Evolutionary conservation across 2,329 filamentous ascomycete genomes (phyloP), one percentile per base, ranked within the genome.

Genomic region (Didymella exigua): DNA sequence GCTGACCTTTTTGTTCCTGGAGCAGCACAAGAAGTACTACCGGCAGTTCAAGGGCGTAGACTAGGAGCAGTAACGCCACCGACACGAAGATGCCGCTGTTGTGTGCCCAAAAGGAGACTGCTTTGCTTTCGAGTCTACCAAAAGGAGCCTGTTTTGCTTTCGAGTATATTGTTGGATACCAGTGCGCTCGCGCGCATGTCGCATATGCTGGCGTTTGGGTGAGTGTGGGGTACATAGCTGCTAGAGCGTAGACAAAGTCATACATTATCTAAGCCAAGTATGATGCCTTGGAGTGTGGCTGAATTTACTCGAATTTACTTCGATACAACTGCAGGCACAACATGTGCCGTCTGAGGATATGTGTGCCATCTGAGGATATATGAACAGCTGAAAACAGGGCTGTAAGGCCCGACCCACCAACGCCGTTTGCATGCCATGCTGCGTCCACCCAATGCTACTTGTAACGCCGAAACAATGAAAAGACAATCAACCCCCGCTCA

Each of bases 11-110:
- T 73, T 96, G 68, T 93, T 95, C 74, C 74, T 96, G 69, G 91
- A 96, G 74, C 87, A 91, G 73, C 91, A 96, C 76, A 91, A 93
- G 78, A 90, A 88, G 75, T 74, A 87, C 23, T 96, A 91, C 76
- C 82, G 79, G 37, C 52, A 69, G 43, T 41, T 69, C n/a, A 68
- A 71, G 49, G 62, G 54, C 1, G 9, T 65, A 23, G 61, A 69
- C 8, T 65, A 29, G 18, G 13, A 21, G 13, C n/a, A n/a, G n/a
- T n/a, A n/a, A n/a, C n/a, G n/a, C n/a, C n/a, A n/a, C n/a, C n/a
- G n/a, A n/a, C n/a, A n/a, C n/a, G n/a, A n/a, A n/a, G n/a, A n/a
- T n/a, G n/a, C n/a, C n/a, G n/a, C n/a, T n/a, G n/a, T n/a, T n/a
- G n/a, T n/a, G n/a, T n/a, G n/a, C n/a, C n/a, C n/a, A n/a, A n/a